These are phyloP conservation scores for Tricladium varicosporioides DNA, from an alignment of 2,329 filamentous ascomycete genomes.

Conservation along the genomic window DNA sequence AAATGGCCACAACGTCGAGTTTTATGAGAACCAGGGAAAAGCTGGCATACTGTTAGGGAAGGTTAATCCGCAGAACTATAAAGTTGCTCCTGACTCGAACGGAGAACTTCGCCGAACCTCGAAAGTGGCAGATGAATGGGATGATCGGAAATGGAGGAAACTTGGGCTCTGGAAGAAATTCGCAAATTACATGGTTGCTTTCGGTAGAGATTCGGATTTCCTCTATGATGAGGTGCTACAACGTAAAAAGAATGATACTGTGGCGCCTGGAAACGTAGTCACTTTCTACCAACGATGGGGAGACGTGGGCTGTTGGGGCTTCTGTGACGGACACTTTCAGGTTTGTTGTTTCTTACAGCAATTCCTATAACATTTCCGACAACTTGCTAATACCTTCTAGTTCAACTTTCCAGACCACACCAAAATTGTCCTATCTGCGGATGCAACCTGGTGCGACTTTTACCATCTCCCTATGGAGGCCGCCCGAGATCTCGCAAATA, in stretches of 20 bases:
- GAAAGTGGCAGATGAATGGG: conserved; percentile 61
- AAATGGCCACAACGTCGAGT: conserved; percentile 60
- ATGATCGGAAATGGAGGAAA: conserved; percentile 64
- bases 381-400: conserved; percentile 39
- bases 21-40: conserved; percentile 70
- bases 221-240: conserved; percentile 46
- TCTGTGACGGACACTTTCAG: conserved; percentile 76
- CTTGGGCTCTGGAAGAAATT: conserved; percentile 72
- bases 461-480: conserved; percentile 74
- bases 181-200: conserved; percentile 71
- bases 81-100: conserved; percentile 53
- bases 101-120: conserved; percentile 60
- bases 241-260: conserved; percentile 34
- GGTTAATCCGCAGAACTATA: conserved; percentile 62
- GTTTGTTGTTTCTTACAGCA: conserved; percentile 39
- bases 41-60: conserved; percentile 61
- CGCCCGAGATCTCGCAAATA: conserved; percentile 60
- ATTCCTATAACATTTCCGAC: neutral
- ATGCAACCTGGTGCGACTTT: conserved; percentile 75
- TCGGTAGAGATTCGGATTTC: conserved; percentile 67
- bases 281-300: conserved; percentile 81
- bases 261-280: conserved; percentile 55
- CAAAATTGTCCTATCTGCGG: conserved; percentile 74
- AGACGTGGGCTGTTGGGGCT: conserved; percentile 79
- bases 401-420: conserved; percentile 90